Evolutionary conservation across 805 yeast genomes (phyloP), one percentile per base, ranked within the genome.

Genomic region (Suhomyces sp.): DNA sequence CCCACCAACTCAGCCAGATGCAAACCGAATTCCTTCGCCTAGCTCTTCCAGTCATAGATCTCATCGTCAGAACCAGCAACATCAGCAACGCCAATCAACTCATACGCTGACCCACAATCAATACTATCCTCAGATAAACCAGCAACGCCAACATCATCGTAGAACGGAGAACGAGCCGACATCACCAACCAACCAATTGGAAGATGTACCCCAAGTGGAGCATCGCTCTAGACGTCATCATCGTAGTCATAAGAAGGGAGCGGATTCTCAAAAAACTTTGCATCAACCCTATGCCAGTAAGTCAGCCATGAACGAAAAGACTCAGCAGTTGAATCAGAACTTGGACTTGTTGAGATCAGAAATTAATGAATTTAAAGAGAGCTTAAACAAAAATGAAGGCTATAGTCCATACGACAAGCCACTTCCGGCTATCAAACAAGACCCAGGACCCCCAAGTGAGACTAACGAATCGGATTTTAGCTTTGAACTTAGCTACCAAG

Each of bases 351-450:
- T 75, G 48, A 55, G 79, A 47, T 64, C 68, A 22, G 79, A 75
- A 54, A 73, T 75, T 54, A 74, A 75, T 54, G 78, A 75, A 52
- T 75, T 75, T 54, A 75, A 73, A 48, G 78, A 74, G 49, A 72
- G 75, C 49, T 64, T 75, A 53, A 65, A 66, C 37, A 63, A 59
- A 41, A 53, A 57, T 8, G 75, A 70, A 24, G 48, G 55, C 1
- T 35, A 22, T 20, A 49, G 44, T 37, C 40, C 40, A 13, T 41
- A 17, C 48, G 45, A 33, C 13, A 47, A 4, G 15, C 45, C 29
- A 12, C 41, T 13, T 13, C 44, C 29, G 9, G 39, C 24, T 17
- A 19, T n/a, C 12, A 43, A 43, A 13, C 19, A 15, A 46, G 37
- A 37, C n/a, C 9, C 19, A 4, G 41, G 15, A 3, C 7, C 19